A percentile compares a stretch with the other conserved stretches of the same genome.
Evolutionary conservation across 495 filamentous ascomycete species (phyloP).

Genomic region (Trichoderma parareesei): DNA sequence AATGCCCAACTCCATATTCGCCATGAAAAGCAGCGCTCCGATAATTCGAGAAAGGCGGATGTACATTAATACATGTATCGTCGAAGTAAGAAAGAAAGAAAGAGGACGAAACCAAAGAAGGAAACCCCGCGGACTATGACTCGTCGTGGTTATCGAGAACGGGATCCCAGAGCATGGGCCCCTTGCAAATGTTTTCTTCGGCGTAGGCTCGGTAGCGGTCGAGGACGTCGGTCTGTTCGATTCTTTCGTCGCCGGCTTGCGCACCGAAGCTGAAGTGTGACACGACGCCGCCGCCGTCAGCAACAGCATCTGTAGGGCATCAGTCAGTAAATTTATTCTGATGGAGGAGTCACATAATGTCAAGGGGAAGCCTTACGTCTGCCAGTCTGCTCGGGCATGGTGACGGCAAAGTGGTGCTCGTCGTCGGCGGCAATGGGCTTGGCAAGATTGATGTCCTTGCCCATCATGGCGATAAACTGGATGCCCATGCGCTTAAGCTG

Average conservation of each 20-base stretch:
- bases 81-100: neutral
- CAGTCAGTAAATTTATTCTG: slow-evolving; percentile 19
- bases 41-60: neutral
- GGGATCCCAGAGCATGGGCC: neutral
- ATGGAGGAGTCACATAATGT: neutral
- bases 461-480: slow-evolving; percentile 35
- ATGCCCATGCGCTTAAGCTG: slow-evolving; percentile 27
- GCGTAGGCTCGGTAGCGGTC: slow-evolving; percentile 25
- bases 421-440: slow-evolving; percentile 14
- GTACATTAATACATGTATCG: slow-evolving; percentile 6
- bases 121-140: neutral
- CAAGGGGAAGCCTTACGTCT: slow-evolving; percentile 10
- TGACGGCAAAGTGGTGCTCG: slow-evolving; percentile 11
- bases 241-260: slow-evolving; percentile 16
- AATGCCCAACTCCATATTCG: slow-evolving; percentile 4
- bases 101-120: too few relatives aligned
- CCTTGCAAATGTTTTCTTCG: slow-evolving; percentile 1
- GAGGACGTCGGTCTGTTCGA: slow-evolving; percentile 38
- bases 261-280: slow-evolving; percentile 34
- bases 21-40: neutral
- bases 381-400: slow-evolving; percentile 5
- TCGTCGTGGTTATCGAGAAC: neutral
- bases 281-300: slow-evolving; percentile 40
- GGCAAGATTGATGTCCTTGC: slow-evolving; percentile 21
- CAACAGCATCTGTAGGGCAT: slow-evolving; percentile 30